These are phyloP conservation scores for Collariella sp. DNA, from an alignment of 495 filamentous ascomycete genomes.

Conservation along the genomic window DNA sequence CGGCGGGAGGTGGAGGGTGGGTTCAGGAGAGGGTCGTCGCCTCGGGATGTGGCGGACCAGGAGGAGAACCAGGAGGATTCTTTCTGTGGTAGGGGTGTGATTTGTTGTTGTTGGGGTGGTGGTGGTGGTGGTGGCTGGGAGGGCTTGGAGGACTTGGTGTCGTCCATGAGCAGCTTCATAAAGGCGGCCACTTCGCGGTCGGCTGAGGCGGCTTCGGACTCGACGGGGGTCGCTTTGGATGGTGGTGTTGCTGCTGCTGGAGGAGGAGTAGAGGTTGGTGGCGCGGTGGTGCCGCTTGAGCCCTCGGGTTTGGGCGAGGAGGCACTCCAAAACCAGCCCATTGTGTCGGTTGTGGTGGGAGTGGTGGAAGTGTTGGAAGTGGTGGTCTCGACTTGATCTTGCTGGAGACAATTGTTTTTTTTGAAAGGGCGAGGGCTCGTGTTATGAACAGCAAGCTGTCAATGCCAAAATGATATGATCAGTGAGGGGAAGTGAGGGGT, in stretches of 20 bases:
- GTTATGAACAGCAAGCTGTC: too few relatives aligned
- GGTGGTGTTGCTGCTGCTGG: constrained; percentile 2
- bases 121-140: not conserved
- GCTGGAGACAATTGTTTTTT: not conserved
- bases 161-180: constrained; percentile 30
- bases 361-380: too few relatives aligned
- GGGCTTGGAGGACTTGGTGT: constrained; percentile 12
- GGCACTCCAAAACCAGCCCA: constrained; percentile 47
- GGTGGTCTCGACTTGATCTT: too few relatives aligned
- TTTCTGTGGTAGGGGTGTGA: not conserved
- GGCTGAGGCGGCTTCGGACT: constrained; percentile 9
- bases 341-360: constrained; percentile 23
- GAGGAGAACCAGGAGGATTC: constrained; percentile 21
- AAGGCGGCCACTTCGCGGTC: constrained; percentile 39
- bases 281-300: constrained; percentile 6
- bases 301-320: constrained; percentile 17
- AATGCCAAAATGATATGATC: too few relatives aligned
- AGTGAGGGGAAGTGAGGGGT: too few relatives aligned
- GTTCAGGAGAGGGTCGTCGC: not conserved
- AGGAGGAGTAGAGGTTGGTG: constrained; percentile 9
- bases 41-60: not conserved
- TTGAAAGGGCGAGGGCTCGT: not conserved
- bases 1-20: too few relatives aligned
- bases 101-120: constrained; percentile 2
- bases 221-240: constrained; percentile 2